Evolutionary conservation across 1,284 basidiomycete species (phyloP), one percentile per base, ranked within the genome.

Genomic region (Ceratobasidium sp.): DNA sequence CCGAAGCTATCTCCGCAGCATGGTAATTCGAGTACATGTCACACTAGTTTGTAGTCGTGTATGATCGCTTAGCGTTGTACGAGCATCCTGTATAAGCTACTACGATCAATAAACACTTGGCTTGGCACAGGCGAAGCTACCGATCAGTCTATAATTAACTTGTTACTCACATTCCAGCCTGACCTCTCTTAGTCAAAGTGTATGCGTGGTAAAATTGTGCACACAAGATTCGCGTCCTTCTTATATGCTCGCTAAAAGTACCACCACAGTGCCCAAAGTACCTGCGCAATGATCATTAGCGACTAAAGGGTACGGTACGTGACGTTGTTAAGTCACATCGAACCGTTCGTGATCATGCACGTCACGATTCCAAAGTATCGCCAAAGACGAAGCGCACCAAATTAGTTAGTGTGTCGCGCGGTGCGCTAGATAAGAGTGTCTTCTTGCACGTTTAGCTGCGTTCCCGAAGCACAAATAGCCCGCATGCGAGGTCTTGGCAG

Each of bases 401-500:
- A 49, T 73, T 49, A 23, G 49, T 58, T 53, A 53, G n/a, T 64
- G 60, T 13, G 40, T 64, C 72, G 61, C 51, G 72, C 46, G 72
- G 72, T 76, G 20, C 55, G 33, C n/a, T 23, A 68, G 75, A 77
- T 77, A 77, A 77, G 75, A 20, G 26, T 20, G 28, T n/a, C 53
- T 67, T 58, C 53, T 26, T 15, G 55, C 40, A 68, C 40, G 60
- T 49, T 68, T 60, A 28, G 53, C 15, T 33, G 61, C 39, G 40
- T 66, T 76, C 39, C 39, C 72, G 72, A 76, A 77, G 75, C 51
- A 49, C n/a, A 33, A 55, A 1, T 15, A 23, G 63, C 40, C 63
- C 64, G 23, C 75, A 51, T 68, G 75, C 53, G 44, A 46, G 64
- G 75, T 13, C 75, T 77, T 77, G 75, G 75, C 64, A 77, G 63